phyloP scores from a whole-genome alignment of 768 basidiomycete genomes.

The Kwoniella botswanensis region DNA sequence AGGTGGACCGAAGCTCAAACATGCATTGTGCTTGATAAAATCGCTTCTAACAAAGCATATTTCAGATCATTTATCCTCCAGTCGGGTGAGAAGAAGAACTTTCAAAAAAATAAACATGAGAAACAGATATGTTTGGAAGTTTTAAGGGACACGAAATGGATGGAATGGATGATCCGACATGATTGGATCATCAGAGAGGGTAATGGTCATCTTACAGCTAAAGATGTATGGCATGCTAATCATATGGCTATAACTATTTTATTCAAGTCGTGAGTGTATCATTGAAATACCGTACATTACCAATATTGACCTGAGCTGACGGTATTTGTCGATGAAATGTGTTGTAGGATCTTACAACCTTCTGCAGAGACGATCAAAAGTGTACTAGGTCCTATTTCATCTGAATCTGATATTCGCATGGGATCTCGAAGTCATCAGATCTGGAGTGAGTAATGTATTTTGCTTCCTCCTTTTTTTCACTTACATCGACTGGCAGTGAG shows the following conservation, averaged over 20 bases:
- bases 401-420: not conserved
- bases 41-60: not conserved
- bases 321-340: not conserved
- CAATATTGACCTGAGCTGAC: not conserved
- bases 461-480: not conserved
- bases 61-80: not conserved
- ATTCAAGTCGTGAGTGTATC: not conserved
- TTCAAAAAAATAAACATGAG: no score
- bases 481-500: no score
- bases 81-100: not conserved
- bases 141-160: conserved; percentile 4
- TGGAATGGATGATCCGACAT: conserved; percentile 14
- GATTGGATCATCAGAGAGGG: not conserved
- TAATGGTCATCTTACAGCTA: not conserved
- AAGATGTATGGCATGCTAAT: not conserved
- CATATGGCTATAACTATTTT: conserved; percentile 1
- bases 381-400: not conserved
- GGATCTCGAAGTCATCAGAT: not conserved
- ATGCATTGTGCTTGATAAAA: not conserved
- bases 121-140: not conserved
- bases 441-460: not conserved
- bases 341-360: not conserved
- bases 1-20: conserved; percentile 1
- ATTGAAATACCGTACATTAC: not conserved
- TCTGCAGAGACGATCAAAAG: not conserved